phyloP scores from a whole-genome alignment of 192 early-diverging fungal genomes.

The Coemansia sp. region DNA sequence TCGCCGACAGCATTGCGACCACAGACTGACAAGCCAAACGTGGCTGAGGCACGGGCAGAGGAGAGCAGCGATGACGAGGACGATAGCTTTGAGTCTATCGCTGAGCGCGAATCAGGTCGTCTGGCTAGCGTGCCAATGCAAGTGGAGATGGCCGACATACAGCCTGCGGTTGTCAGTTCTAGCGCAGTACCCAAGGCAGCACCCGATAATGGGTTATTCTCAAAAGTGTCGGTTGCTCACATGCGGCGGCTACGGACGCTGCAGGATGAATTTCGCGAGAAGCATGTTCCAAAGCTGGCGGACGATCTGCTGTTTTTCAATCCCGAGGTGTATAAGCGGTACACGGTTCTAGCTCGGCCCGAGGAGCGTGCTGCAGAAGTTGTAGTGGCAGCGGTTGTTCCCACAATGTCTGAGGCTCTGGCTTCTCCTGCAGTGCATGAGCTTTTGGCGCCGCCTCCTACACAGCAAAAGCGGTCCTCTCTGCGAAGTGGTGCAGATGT shows the following conservation, averaged over 20 bases:
- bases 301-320: slow-evolving; percentile 22
- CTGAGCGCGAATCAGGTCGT: slow-evolving; percentile 4
- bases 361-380: neutral
- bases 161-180: neutral
- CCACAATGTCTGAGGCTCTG: neutral
- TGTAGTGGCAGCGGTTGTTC: neutral
- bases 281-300: slow-evolving; percentile 12
- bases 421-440: neutral
- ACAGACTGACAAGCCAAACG: neutral
- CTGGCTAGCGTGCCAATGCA: neutral
- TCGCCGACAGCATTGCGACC: slow-evolving; percentile 19
- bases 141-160: neutral
- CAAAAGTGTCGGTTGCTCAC: neutral
- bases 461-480: slow-evolving; percentile 41
- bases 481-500: slow-evolving; percentile 12
- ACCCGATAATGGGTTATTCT: neutral
- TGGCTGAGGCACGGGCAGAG: neutral
- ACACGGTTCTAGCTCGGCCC: slow-evolving; percentile 13
- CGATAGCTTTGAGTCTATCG: slow-evolving; percentile 36
- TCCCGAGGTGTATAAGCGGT: slow-evolving; percentile 28
- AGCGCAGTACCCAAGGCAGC: neutral
- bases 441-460: neutral
- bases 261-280: slow-evolving; percentile 26
- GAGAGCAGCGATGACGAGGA: slow-evolving; percentile 28
- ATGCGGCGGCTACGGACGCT: slow-evolving; percentile 11